phyloP scores from a whole-genome alignment of 2,329 filamentous ascomycete species.

The Chrysoporthe puriensis region DNA sequence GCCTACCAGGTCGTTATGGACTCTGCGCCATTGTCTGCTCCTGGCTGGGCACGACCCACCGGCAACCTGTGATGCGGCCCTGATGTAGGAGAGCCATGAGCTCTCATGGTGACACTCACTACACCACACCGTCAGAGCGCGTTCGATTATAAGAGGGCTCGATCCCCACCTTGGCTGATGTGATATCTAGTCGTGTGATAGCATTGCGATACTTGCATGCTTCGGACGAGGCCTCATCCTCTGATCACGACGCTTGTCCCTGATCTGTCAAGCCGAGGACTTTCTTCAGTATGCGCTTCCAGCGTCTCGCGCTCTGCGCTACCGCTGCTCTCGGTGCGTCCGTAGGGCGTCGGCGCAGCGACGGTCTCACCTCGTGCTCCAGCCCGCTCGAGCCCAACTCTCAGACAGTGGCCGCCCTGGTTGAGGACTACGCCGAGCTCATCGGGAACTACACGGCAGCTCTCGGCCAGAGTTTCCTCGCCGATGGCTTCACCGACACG shows the following conservation, averaged over 20 bases:
- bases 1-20: background rate
- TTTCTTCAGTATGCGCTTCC: background rate
- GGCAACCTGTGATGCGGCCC: background rate
- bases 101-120: background rate
- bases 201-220: background rate
- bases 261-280: background rate
- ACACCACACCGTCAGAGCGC: background rate
- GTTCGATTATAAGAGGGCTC: background rate
- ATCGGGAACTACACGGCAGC: constrained; percentile 26
- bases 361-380: background rate
- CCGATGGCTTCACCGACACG: constrained; percentile 37
- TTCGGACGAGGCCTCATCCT: background rate
- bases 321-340: background rate
- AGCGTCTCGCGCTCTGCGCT: background rate
- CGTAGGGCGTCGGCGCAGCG: background rate
- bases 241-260: background rate
- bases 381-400: background rate
- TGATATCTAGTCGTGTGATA: too few relatives aligned
- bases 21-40: background rate
- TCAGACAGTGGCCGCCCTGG: constrained; percentile 9
- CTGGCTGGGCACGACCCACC: background rate
- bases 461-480: constrained; percentile 29
- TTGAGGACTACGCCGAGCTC: constrained; percentile 19
- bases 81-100: background rate
- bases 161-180: too few relatives aligned